A percentile compares a stretch with the other conserved stretches of the same genome.
Conservation (phyloP, 345 rosid species). For the Pelargonium nanum region DNA sequence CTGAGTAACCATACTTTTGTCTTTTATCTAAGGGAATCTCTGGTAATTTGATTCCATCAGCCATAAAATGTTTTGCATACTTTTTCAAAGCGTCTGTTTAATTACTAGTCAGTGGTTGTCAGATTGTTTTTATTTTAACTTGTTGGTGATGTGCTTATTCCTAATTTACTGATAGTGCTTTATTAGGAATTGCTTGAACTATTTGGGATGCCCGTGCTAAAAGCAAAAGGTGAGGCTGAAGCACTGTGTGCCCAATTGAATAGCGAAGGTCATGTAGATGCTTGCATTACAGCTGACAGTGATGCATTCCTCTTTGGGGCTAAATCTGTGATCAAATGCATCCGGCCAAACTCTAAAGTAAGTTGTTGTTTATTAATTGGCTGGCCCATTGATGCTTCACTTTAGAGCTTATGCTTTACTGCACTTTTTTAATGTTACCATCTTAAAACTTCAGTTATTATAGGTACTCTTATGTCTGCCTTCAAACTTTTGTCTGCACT, state of each 20-base stretch:
- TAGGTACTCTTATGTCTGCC: neutral
- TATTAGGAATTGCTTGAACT: conserved; percentile 64
- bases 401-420: neutral
- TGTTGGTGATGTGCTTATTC: neutral
- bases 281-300: conserved; percentile 86
- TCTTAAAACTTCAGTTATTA: neutral
- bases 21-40: no score
- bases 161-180: neutral
- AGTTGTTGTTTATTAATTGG: no score
- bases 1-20: neutral
- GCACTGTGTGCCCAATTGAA: conserved; percentile 86
- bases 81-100: no score
- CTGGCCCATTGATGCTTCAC: no score
- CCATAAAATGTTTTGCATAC: no score
- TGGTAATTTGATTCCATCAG: no score
- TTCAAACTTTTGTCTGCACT: neutral
- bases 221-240: conserved; percentile 86
- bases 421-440: neutral
- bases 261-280: conserved; percentile 63
- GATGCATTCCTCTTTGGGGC: conserved; percentile 95
- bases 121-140: no score
- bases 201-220: conserved; percentile 76
- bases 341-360: conserved; percentile 73
- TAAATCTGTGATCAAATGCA: conserved; percentile 58
- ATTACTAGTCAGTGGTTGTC: no score